Percentiles rank a stretch among this genome's conserved stretches.
phyloP scores from a whole-genome alignment of 148 eudicot species.

The Suaeda aralocaspica region DNA sequence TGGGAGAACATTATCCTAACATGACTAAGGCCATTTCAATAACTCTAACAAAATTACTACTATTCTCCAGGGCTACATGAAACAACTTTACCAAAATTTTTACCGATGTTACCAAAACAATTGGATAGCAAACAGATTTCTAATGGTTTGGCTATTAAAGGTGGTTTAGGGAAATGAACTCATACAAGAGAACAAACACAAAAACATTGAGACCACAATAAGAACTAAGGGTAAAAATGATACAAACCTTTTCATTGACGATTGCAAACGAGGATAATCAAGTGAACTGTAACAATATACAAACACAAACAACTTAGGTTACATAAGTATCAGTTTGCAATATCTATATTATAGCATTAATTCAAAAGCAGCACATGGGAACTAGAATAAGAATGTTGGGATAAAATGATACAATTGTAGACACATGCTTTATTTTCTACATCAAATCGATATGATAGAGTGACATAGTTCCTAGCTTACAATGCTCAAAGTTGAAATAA shows the following conservation, averaged over 20 bases:
- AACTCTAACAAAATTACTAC: no score
- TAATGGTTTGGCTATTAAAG: neutral
- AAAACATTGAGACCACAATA: neutral
- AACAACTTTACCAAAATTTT: no score
- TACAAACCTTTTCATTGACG: constrained; percentile 19
- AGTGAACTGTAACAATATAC: constrained; percentile 6
- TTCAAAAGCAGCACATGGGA: neutral
- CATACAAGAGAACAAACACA: neutral
- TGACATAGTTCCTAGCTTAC: neutral
- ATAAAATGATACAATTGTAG: neutral
- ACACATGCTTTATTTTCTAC: neutral
- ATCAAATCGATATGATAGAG: neutral
- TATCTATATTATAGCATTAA: neutral
- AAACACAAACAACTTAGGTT: neutral
- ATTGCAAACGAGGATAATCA: constrained; percentile 10
- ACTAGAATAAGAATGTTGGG: neutral
- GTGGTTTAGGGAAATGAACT: neutral
- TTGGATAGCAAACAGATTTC: neutral
- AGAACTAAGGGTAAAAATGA: neutral
- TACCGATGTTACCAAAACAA: neutral
- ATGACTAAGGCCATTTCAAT: no score
- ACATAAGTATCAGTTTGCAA: neutral
- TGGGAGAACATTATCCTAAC: no score
- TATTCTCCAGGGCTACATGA: no score
- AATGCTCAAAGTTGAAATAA: neutral